phyloP scores from a whole-genome alignment of 345 rosid species.

The Syzygium jambos region DNA sequence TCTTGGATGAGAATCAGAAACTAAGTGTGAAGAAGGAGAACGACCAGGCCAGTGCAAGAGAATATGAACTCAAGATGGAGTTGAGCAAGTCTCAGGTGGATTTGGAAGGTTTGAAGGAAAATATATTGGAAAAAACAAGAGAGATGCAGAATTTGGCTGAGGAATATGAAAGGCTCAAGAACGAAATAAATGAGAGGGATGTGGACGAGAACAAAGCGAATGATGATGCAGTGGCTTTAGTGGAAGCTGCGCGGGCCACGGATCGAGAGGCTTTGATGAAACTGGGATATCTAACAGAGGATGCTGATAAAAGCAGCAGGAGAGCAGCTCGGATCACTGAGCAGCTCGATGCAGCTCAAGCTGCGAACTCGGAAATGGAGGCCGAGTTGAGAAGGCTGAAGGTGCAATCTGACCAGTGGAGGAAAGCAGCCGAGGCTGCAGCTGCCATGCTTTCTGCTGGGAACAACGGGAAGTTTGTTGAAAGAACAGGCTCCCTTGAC shows the following conservation, averaged over 20 bases:
- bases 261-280: constrained; percentile 62
- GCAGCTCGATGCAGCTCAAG: constrained; percentile 72
- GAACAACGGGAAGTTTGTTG: constrained; percentile 62
- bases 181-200: constrained; percentile 40
- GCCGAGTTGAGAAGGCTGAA: constrained; percentile 81
- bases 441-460: constrained; percentile 75
- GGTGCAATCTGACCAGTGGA: constrained; percentile 97
- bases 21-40: constrained; percentile 35
- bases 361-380: constrained; percentile 67
- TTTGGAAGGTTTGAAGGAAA: constrained; percentile 39
- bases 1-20: constrained; percentile 9
- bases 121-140: constrained; percentile 39
- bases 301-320: constrained; percentile 63
- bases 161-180: constrained; percentile 46
- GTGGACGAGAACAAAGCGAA: constrained; percentile 37
- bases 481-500: constrained; percentile 55
- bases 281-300: constrained; percentile 49
- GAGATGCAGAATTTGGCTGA: constrained; percentile 36
- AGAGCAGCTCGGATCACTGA: constrained; percentile 53
- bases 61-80: constrained; percentile 25
- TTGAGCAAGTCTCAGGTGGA: constrained; percentile 4
- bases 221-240: constrained; percentile 25
- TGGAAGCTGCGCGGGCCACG: constrained; percentile 36
- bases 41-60: constrained; percentile 22
- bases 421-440: constrained; percentile 98